Base-by-base conservation (phyloP, 2,329 filamentous ascomycete genomes). In the Diaporthe nobilis region DNA sequence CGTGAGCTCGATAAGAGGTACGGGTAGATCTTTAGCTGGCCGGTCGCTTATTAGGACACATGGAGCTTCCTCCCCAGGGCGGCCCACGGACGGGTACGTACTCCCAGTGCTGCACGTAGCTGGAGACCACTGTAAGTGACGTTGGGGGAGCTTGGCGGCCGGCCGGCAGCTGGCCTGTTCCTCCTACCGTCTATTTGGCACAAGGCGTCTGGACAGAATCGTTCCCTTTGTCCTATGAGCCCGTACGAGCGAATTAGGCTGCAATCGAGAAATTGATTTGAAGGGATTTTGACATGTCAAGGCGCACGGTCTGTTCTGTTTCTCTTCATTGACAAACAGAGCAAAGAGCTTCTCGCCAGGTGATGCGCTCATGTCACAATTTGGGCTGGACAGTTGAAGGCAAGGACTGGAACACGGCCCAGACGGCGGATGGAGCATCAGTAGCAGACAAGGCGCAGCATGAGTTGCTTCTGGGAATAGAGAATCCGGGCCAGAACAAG, bases 61-160 rank as follows among this genome's bases (percentile, higher is more conserved):
- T 76, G 75, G 75, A 77, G 75, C 75, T 77, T 76, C 58, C 49
- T 51, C 57, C 42, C 31, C 31, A 72, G 57, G 39, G 51, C 22
- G 65, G 47, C 47, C 57, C 44, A 28, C 22, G 44, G 42, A 39
- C 42, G 34, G 57, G 71, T 53, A 75, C 68, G 58, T 68, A 53
- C 63, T 39, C 47, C 12, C 31, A 34, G 22, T 53, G 15, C 47
- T 13, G 49, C 42, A 53, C 22, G 3, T 39, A 42, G 42, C 65
- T 51, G 22, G 44, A 68, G 9, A 47, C 15, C 47, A 55, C 65
- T 70, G 34, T 42, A 42, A 70, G 65, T 55, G 49, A 53, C 47
- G 49, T 55, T 39, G 22, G 47, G 31, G 31, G 34, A 28, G 34
- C 34, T 58, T 65, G 71, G 51, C 72, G 55, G 44, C 55, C 67